Base-by-base conservation (phyloP, 225 moss, liverwort and hornwort genomes). In the Thuidium tamariscinum region DNA sequence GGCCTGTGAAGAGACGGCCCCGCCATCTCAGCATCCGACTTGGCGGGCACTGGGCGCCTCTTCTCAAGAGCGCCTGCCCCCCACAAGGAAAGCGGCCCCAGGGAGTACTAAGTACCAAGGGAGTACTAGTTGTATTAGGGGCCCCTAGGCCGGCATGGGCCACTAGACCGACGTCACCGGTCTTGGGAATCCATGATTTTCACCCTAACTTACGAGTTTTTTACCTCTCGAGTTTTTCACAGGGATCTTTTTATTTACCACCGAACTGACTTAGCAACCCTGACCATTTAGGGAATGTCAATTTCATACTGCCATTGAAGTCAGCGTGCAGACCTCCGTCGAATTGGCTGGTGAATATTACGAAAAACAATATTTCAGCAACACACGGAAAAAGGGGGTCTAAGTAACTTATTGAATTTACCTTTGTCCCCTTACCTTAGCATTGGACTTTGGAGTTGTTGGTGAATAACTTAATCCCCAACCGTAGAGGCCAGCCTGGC, bases 21-120 rank as follows among this genome's bases (percentile, higher is more conserved):
- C 81, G 81, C 64, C 90, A 74, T 59, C 29, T 22, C 54, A 71
- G 44, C 66, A 64, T 71, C 77, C 74, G 68, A 90, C 68, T 88
- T 91, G 86, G 84, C 81, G 80, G 29, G 37, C 62, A 80, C 89
- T 87, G 51, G 88, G 87, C 89, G 91, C 91, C 89, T 48, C 91
- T 81, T 89, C 89, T 42, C 89, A 87, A 15, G 7, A 64, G 76
- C 66, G 64, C 73, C 86, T 82, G 82, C 83, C 84, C 89, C 74
- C 41, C 77, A 17, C 9, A 59, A n/a, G 67, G 32, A 17, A 19
- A 77, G 85, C 57, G 54, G 85, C 66, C 51, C 30, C 7, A 42
- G 66, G 16, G 42, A 9, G 20, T 29, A 10, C 5, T 8, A n/a
- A n/a, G n/a, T n/a, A n/a, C 51, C 30, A 5, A 42, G 66, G 16